A percentile compares a stretch with the other conserved stretches of the same genome.
Conservation (phyloP, 1,284 basidiomycete species). For the Pseudozyma sp. region DNA sequence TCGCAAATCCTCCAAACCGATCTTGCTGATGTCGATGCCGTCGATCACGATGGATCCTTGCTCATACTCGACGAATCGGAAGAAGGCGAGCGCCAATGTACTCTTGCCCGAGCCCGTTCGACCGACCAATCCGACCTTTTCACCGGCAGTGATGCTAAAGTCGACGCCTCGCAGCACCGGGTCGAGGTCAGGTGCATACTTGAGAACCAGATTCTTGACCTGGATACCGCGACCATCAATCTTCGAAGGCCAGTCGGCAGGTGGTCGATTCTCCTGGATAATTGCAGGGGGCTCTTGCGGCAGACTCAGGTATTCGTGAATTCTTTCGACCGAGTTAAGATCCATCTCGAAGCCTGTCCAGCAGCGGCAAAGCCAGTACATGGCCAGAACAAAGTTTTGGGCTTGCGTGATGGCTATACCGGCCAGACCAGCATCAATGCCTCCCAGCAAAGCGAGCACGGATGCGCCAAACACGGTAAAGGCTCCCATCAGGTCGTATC, state of each 20-base stretch:
- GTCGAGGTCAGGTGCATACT: slow-evolving; percentile 72
- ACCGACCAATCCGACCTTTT: slow-evolving; percentile 88
- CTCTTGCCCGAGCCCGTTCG: slow-evolving; percentile 71
- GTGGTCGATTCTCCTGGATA: slow-evolving; percentile 65
- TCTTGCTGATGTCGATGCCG: slow-evolving; percentile 70
- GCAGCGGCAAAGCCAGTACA: slow-evolving; percentile 68
- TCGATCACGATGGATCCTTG: slow-evolving; percentile 57
- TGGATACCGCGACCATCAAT: slow-evolving; percentile 68
- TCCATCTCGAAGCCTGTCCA: slow-evolving; percentile 69
- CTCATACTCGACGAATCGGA: slow-evolving; percentile 59
- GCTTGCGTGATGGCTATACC: slow-evolving; percentile 53
- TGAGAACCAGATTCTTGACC: slow-evolving; percentile 71
- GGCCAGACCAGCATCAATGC: slow-evolving; percentile 44
- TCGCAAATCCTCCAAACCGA: slow-evolving; percentile 71
- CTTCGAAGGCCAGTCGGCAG: slow-evolving; percentile 72
- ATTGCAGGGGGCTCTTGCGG: slow-evolving; percentile 71
- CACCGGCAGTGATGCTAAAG: slow-evolving; percentile 74
- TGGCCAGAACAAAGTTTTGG: slow-evolving; percentile 66
- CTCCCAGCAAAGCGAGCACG: slow-evolving; percentile 69
- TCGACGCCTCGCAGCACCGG: slow-evolving; percentile 72
- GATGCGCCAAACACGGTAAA: slow-evolving; percentile 71
- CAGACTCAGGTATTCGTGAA: slow-evolving; percentile 69
- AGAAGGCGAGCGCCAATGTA: slow-evolving; percentile 59
- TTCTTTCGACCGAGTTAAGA: slow-evolving; percentile 72
- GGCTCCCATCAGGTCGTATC: slow-evolving; percentile 70